Percentiles rank a stretch among this genome's conserved stretches.
phyloP scores from a whole-genome alignment of 805 yeast genomes.

The Novakomyces olei region DNA sequence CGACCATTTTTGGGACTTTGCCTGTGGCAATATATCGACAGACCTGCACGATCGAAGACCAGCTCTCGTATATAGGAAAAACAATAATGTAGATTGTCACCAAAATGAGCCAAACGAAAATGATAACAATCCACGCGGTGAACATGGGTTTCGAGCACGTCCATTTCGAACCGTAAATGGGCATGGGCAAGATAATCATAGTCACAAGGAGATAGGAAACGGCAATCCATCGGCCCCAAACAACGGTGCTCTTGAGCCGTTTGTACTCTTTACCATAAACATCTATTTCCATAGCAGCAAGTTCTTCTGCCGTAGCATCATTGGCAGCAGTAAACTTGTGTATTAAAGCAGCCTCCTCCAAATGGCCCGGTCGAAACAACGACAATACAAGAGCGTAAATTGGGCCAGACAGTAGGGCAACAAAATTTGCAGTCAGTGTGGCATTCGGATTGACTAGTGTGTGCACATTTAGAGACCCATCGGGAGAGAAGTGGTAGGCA shows the following conservation, averaged over 20 bases:
- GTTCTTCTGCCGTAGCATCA: conserved; percentile 32
- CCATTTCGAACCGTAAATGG: conserved; percentile 68
- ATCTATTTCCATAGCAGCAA: conserved; percentile 20
- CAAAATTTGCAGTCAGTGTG: conserved; percentile 60
- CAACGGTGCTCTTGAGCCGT: conserved; percentile 18
- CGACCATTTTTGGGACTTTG: background rate
- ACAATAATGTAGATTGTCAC: conserved; percentile 20
- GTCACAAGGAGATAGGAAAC: conserved; percentile 30
- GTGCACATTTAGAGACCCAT: conserved; percentile 22
- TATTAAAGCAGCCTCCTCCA: conserved; percentile 47
- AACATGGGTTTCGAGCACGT: conserved; percentile 55
- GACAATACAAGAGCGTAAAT: conserved; percentile 47
- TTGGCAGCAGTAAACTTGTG: conserved; percentile 37
- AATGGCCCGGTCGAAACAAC: conserved; percentile 40
- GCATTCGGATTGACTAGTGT: conserved; percentile 22
- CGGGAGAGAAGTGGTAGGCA: conserved; percentile 22
- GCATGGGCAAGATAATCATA: conserved; percentile 60
- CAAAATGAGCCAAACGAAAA: conserved; percentile 60
- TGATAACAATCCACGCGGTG: conserved; percentile 75
- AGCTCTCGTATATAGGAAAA: conserved; percentile 28
- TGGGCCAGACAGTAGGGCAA: conserved; percentile 53
- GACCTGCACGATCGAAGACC: conserved; percentile 6
- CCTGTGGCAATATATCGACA: background rate
- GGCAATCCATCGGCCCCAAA: conserved; percentile 5
- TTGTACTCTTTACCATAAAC: conserved; percentile 21